Percentiles rank a stretch among this genome's conserved stretches.
phyloP scores from a whole-genome alignment of 495 filamentous ascomycete genomes.

The Penicillium crystallinum region DNA sequence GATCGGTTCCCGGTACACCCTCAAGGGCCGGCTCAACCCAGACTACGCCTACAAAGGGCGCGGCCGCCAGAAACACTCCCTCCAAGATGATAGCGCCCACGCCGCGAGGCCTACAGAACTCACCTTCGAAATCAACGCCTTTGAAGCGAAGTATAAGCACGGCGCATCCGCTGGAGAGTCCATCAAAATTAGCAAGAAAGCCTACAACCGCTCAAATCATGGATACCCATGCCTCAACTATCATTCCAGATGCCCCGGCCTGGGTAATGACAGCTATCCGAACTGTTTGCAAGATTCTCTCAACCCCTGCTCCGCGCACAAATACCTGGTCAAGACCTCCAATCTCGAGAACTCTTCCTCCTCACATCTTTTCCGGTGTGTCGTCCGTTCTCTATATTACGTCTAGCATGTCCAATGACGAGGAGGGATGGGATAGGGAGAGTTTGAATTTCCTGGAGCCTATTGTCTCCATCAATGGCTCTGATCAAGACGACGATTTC shows the following conservation, averaged over 20 bases:
- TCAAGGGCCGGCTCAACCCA: conserved; percentile 23
- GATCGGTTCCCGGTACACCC: conserved; percentile 27
- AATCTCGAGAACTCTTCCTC: conserved; percentile 45
- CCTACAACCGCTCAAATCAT: conserved; percentile 10
- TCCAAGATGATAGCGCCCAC: conserved; percentile 28
- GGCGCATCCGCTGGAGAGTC: conserved; percentile 12
- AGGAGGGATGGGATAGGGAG: conserved; percentile 36
- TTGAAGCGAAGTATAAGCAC: conserved; percentile 32
- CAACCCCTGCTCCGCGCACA: conserved; percentile 44
- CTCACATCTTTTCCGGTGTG: conserved; percentile 62
- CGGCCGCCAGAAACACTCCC: conserved; percentile 25
- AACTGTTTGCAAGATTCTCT: conserved; percentile 59
- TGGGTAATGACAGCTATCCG: conserved; percentile 66
- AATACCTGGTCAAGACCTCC: conserved; percentile 42
- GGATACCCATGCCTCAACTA: conserved; percentile 23
- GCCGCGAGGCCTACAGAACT: conserved; percentile 35
- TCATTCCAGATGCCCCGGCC: conserved; percentile 48
- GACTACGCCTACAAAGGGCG: conserved; percentile 31
- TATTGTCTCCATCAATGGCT: conserved; percentile 24
- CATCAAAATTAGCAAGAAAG: conserved; percentile 24
- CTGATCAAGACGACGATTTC: conserved; percentile 34
- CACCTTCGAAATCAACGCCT: conserved; percentile 39
- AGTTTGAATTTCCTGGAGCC: conserved; percentile 35
- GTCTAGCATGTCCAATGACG: conserved; percentile 27
- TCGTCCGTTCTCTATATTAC: conserved; percentile 48